A percentile compares a stretch with the other conserved stretches of the same genome.
phyloP scores from a whole-genome alignment of 2,329 filamentous ascomycete species.

The Diaporthe amygdali region DNA sequence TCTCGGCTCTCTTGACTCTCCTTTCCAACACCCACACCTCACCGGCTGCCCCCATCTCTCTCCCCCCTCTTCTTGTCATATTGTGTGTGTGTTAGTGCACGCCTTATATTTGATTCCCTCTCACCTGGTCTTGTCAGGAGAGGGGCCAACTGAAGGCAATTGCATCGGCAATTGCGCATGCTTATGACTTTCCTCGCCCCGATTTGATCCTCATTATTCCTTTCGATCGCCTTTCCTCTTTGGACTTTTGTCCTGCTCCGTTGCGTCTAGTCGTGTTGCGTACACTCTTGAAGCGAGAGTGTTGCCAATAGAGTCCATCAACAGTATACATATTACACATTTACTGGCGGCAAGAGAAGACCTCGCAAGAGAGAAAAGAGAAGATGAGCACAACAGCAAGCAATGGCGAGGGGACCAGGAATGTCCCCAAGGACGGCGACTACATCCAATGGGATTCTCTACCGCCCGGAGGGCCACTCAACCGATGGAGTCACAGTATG shows the following conservation, averaged over 20 bases:
- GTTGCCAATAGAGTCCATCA: not conserved
- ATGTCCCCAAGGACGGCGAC: constrained; percentile 53
- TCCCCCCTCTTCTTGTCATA: not conserved
- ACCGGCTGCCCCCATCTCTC: not conserved
- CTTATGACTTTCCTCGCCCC: not conserved
- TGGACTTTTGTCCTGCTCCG: not conserved
- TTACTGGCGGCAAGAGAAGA: not conserved
- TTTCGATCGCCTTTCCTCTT: not conserved
- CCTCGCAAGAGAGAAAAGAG: not conserved
- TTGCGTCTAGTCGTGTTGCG: no score
- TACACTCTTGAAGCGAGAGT: not conserved
- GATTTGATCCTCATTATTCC: not conserved
- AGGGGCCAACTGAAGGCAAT: not conserved
- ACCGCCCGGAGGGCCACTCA: constrained; percentile 65
- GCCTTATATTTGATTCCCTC: not conserved
- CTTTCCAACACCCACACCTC: not conserved
- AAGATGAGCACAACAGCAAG: not conserved
- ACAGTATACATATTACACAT: not conserved
- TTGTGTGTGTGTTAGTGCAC: not conserved
- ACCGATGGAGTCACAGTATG: constrained; percentile 83
- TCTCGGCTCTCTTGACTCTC: not conserved
- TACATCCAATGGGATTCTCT: constrained; percentile 60
- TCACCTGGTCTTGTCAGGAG: not conserved
- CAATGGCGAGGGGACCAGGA: not conserved
- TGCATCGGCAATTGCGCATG: not conserved